phyloP scores from a whole-genome alignment of 176 grass and related monocot genomes.

The Lolium multiflorum region DNA sequence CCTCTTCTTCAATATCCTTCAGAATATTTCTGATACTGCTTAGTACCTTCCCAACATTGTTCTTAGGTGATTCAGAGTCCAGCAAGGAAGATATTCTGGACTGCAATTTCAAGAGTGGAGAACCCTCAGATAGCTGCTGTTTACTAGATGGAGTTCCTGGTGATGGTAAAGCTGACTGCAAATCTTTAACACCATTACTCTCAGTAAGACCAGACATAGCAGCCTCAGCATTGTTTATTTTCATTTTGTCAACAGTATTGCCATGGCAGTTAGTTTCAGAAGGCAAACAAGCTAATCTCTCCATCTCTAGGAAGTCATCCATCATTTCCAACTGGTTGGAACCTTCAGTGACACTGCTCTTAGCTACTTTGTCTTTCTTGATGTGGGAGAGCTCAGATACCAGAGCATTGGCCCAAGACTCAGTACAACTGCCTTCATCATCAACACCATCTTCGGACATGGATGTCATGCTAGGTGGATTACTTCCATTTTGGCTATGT shows the following conservation, averaged over 20 bases:
- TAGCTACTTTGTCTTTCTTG: constrained; percentile 83
- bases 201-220: constrained; percentile 50
- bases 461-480: constrained; percentile 91
- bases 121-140: constrained; percentile 42
- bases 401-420: constrained; percentile 84
- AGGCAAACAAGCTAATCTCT: constrained; percentile 82
- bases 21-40: constrained; percentile 78
- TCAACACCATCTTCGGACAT: constrained; percentile 99
- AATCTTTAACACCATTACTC: constrained; percentile 54
- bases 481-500: constrained; percentile 83
- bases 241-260: constrained; percentile 60
- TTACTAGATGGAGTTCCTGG: constrained; percentile 59
- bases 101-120: constrained; percentile 64
- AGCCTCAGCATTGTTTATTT: constrained; percentile 60
- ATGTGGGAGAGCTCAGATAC: constrained; percentile 84
- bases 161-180: constrained; percentile 37
- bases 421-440: constrained; percentile 88
- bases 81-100: constrained; percentile 81
- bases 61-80: constrained; percentile 61
- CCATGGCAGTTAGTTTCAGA: constrained; percentile 61
- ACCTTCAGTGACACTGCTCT: constrained; percentile 60
- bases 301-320: constrained; percentile 99
- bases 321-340: constrained; percentile 85
- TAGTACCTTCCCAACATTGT: constrained; percentile 66
- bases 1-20: constrained; percentile 84